Conservation (phyloP, 2,329 filamentous ascomycete species). For the Colletotrichum cordylinicola region DNA sequence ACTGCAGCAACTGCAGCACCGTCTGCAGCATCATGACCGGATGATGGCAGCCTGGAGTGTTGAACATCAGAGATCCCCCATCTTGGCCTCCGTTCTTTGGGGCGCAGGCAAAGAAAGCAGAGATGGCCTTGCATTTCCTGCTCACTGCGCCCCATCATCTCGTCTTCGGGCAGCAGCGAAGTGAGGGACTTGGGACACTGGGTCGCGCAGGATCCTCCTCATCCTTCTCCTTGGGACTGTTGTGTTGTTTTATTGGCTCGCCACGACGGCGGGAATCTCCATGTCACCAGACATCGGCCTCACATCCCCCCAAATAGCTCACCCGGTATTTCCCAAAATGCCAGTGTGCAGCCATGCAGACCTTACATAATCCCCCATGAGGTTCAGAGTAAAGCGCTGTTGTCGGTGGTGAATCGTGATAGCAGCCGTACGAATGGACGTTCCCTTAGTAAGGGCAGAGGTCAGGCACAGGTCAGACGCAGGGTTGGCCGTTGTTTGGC, state of each 20-base stretch:
- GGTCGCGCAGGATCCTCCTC: neutral
- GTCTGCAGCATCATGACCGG: neutral
- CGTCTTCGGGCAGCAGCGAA: slow-evolving; percentile 10
- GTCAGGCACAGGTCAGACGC: neutral
- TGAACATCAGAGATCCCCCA: neutral
- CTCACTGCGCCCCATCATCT: slow-evolving; percentile 17
- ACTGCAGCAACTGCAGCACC: neutral
- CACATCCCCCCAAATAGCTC: neutral
- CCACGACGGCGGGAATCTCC: slow-evolving; percentile 1
- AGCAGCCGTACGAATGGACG: neutral
- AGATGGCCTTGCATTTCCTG: neutral
- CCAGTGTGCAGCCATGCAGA: neutral
- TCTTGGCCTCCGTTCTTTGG: neutral
- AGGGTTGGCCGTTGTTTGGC: neutral
- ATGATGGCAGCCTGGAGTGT: slow-evolving; percentile 7
- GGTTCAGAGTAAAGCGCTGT: neutral
- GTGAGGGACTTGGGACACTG: neutral
- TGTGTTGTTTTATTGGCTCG: neutral
- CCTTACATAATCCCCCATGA: neutral
- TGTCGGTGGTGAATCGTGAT: neutral
- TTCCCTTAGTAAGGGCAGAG: neutral
- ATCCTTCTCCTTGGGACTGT: neutral
- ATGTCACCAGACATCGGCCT: neutral
- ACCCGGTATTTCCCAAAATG: neutral
- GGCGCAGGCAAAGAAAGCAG: neutral